A percentile compares a stretch with the other conserved stretches of the same genome.
phyloP scores from a whole-genome alignment of 2,329 filamentous ascomycete species.

The Alternaria hordeiaustralica region DNA sequence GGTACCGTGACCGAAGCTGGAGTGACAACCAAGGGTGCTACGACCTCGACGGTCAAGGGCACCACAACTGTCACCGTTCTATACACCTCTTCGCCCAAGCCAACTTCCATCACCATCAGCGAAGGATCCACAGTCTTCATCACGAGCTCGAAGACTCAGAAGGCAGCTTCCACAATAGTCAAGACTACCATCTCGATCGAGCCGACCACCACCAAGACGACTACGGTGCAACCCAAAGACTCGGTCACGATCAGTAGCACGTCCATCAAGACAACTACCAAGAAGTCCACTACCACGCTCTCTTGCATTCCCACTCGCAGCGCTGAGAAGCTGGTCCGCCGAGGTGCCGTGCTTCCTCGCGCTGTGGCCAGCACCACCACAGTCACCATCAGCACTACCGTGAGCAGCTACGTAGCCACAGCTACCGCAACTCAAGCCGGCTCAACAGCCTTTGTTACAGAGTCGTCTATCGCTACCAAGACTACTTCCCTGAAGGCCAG shows the following conservation, averaged over 20 bases:
- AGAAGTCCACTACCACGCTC: slow-evolving; percentile 35
- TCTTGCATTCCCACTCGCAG: slow-evolving; percentile 35
- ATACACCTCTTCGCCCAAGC: slow-evolving; percentile 32
- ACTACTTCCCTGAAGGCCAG: slow-evolving; percentile 19
- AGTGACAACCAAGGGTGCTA: slow-evolving; percentile 23
- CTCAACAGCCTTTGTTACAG: slow-evolving; percentile 20
- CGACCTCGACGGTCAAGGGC: slow-evolving; percentile 19
- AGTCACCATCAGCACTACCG: slow-evolving; percentile 29
- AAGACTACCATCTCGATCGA: slow-evolving; percentile 16
- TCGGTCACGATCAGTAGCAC: slow-evolving; percentile 24
- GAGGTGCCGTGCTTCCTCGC: slow-evolving; percentile 22
- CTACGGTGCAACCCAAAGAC: slow-evolving; percentile 25
- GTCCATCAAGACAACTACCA: slow-evolving; percentile 36
- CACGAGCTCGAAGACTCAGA: slow-evolving; percentile 21
- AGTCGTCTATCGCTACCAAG: slow-evolving; percentile 12
- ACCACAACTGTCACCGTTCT: slow-evolving; percentile 28
- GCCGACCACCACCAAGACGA: slow-evolving; percentile 31
- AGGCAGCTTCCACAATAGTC: slow-evolving; percentile 17
- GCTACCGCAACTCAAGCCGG: slow-evolving; percentile 17
- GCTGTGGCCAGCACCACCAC: slow-evolving; percentile 26
- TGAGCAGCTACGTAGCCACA: slow-evolving; percentile 31
- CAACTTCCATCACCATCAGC: slow-evolving; percentile 31
- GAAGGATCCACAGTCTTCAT: slow-evolving; percentile 23
- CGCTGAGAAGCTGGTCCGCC: slow-evolving; percentile 16
- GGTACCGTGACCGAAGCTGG: slow-evolving; percentile 18